Percentiles rank a stretch among this genome's conserved stretches.
Evolutionary conservation across 225 moss, liverwort and hornwort species (phyloP).

Genomic region (Pseudoscleropodium purum): DNA sequence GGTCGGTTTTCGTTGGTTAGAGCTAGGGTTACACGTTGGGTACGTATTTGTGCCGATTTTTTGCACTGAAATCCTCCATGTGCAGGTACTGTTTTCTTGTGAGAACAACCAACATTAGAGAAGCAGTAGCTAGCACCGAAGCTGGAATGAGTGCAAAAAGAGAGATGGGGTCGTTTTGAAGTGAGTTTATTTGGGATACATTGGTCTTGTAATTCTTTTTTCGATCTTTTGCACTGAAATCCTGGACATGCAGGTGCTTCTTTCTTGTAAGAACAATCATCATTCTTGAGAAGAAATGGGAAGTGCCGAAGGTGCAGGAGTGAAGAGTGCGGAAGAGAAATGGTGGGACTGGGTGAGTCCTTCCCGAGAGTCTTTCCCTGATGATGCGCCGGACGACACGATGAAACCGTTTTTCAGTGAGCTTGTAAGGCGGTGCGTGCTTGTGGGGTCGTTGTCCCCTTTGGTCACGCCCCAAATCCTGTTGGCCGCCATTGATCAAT

Average conservation of each 20-base stretch:
- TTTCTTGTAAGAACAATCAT: not conserved
- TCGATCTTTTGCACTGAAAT: not conserved
- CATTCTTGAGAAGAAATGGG: not conserved
- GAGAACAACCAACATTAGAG: not conserved
- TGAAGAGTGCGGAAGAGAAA: constrained; percentile 4
- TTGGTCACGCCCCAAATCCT: constrained; percentile 31
- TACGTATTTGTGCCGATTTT: not conserved
- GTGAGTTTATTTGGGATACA: not conserved
- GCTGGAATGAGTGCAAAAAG: not conserved
- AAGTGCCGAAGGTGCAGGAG: not conserved
- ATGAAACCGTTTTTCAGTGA: not conserved
- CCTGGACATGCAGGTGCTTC: not conserved
- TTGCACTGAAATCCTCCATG: not conserved
- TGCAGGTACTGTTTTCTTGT: not conserved
- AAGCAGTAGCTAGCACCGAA: not conserved
- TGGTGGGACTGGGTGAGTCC: constrained; percentile 77
- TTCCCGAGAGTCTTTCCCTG: not conserved
- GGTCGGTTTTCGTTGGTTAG: not conserved
- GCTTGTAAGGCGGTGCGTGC: constrained; percentile 44
- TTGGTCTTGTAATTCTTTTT: not conserved
- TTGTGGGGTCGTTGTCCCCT: constrained; percentile 51
- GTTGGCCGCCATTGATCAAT: constrained; percentile 61
- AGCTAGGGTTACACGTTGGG: not conserved
- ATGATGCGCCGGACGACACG: not conserved
- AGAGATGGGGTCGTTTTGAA: too few relatives aligned